Conservation (phyloP, 2,329 filamentous ascomycete species). For the Botrytis pseudocinerea region DNA sequence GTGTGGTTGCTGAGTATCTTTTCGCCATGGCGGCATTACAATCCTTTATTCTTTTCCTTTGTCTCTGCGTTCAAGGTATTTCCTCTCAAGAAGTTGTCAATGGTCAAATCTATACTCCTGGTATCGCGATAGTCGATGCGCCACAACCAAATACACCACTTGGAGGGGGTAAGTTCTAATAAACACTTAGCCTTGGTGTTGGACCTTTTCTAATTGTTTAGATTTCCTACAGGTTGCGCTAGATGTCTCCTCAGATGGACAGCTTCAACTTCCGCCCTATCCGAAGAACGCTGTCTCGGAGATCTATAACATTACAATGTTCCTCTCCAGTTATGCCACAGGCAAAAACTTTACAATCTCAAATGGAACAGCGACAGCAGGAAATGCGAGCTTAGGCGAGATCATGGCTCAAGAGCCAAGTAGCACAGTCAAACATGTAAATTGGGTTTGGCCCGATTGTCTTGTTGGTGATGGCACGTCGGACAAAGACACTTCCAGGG, state of each 20-base stretch:
- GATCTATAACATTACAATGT: conserved; percentile 66
- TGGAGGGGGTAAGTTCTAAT: conserved; percentile 56
- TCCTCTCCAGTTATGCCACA: conserved; percentile 64
- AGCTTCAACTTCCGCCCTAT: conserved; percentile 59
- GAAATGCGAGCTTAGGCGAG: conserved; percentile 57
- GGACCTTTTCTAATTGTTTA: conserved; percentile 28
- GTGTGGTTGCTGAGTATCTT: neutral
- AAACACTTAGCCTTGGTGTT: neutral
- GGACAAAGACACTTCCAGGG: conserved; percentile 52
- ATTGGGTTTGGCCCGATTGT: conserved; percentile 71
- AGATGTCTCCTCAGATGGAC: conserved; percentile 66
- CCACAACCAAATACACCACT: conserved; percentile 65
- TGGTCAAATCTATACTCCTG: conserved; percentile 69
- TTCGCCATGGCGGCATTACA: conserved; percentile 26
- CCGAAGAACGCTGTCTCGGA: conserved; percentile 54
- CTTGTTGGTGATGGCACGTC: conserved; percentile 56
- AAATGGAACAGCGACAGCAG: conserved; percentile 57
- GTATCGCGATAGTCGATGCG: conserved; percentile 65
- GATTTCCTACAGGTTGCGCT: conserved; percentile 62
- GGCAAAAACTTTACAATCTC: conserved; percentile 68
- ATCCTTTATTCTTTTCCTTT: conserved; percentile 27
- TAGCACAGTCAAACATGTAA: conserved; percentile 72
- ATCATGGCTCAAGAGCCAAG: conserved; percentile 64
- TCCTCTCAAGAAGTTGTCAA: conserved; percentile 56
- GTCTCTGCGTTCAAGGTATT: conserved; percentile 28